These are phyloP conservation scores for Bipolaris sorokiniana DNA, from an alignment of 2,329 filamentous ascomycete genomes.

Conservation along the genomic window DNA sequence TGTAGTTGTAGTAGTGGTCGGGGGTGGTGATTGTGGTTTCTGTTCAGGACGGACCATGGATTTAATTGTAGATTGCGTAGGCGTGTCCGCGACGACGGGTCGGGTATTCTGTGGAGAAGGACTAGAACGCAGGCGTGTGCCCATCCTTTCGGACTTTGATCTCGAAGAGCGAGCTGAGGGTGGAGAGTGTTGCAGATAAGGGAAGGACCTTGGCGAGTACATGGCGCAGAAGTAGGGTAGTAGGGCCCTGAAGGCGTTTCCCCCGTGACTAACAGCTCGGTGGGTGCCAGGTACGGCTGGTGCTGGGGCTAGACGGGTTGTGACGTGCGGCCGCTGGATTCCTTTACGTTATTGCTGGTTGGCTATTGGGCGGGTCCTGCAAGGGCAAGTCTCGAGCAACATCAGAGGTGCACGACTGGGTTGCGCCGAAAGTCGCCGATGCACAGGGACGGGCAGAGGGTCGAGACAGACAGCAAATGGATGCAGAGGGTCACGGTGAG, in stretches of 20 bases:
- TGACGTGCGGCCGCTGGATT: constrained; percentile 40
- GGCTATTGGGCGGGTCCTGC: constrained; percentile 41
- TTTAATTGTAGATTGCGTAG: constrained; percentile 17
- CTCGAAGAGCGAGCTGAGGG: constrained; percentile 39
- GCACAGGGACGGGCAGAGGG: constrained; percentile 2
- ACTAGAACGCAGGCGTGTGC: constrained; percentile 31
- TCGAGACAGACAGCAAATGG: constrained; percentile 2
- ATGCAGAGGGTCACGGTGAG: background rate
- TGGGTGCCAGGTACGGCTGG: constrained; percentile 21
- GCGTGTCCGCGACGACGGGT: constrained; percentile 14
- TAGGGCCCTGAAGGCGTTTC: constrained; percentile 31
- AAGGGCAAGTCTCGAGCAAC: constrained; percentile 31
- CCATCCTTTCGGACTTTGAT: constrained; percentile 39
- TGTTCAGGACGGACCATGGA: constrained; percentile 7
- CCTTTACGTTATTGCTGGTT: constrained; percentile 47
- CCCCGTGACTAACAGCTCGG: constrained; percentile 35
- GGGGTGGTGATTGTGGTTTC: constrained; percentile 8
- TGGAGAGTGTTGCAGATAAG: constrained; percentile 47
- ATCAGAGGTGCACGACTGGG: constrained; percentile 37
- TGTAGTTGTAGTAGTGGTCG: constrained; percentile 13
- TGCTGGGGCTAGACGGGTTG: constrained; percentile 22
- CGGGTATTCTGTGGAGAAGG: constrained; percentile 24
- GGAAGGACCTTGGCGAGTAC: constrained; percentile 54
- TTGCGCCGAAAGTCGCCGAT: constrained; percentile 18
- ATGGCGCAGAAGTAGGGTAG: constrained; percentile 45